Evolutionary conservation across 169 alveolate genomes (phyloP), one percentile per base, ranked within the genome.

Genomic region (Sarcocystis neurona): DNA sequence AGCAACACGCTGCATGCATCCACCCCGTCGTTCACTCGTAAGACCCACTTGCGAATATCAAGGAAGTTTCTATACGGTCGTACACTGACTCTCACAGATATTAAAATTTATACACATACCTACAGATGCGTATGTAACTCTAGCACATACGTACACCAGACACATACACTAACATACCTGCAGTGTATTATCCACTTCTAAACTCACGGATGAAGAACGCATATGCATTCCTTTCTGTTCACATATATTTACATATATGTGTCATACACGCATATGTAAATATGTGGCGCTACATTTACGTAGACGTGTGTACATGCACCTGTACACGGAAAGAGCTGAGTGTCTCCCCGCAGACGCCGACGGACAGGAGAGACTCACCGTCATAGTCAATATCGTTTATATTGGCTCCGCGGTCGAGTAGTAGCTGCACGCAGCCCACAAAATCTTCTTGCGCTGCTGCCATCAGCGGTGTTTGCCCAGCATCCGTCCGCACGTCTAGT

Each of bases 381-480:
- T 72, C 89, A 60, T 63, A 58, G 79, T 90, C 77, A 37, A 84
- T 70, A 8, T 60, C 66, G 86, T 90, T 82, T n/a, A 90, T 85
- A 37, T 90, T 91, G 12, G 91, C 90, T 30, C 93, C 93, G 60
- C 78, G 74, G 68, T 82, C 87, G 68, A 90, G 79, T 74, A 90
- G 74, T 2, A 82, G 84, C 87, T 85, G 80, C 30, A 94, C 88
- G 82, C 95, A 92, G 34, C 93, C 96, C 79, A 95, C 84, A 66
- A 90, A 90, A 18, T 95, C 96, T 88, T 95, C 98, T 89, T 95
- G 97, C 27, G 96, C 93, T 15, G 97, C 97, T 12, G 93, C 96
- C 84, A 95, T 95, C 46, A 95, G 90, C 20, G 98, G 94, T 41
- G 95, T 93, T 50, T 79, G 88, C 8, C 93, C 91, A 15, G 68